Percentiles rank a stretch among this genome's conserved stretches.
These are phyloP conservation scores for Eurotiales sp. DNA, from an alignment of 2,329 filamentous ascomycete species.

Conservation along the genomic window DNA sequence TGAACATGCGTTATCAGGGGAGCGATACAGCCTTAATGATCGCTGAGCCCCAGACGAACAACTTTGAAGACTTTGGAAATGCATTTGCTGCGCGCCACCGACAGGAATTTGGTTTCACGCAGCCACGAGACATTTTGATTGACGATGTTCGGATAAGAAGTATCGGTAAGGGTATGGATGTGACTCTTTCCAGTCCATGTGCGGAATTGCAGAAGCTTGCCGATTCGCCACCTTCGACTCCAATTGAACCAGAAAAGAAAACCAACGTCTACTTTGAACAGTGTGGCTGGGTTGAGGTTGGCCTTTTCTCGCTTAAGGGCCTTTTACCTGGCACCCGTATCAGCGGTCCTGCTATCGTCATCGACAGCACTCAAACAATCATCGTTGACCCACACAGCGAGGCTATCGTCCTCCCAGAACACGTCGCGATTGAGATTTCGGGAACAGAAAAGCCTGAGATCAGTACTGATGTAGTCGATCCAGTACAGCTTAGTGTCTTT, in stretches of 20 bases:
- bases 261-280: slow-evolving; percentile 26
- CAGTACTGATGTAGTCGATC: slow-evolving; percentile 35
- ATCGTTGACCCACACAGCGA: slow-evolving; percentile 76
- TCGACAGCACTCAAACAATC: slow-evolving; percentile 72
- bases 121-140: slow-evolving; percentile 35
- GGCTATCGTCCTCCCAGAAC: slow-evolving; percentile 78
- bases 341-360: slow-evolving; percentile 50
- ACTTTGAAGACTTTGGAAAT: slow-evolving; percentile 29
- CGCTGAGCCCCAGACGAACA: slow-evolving; percentile 24
- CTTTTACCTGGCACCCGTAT: slow-evolving; percentile 20
- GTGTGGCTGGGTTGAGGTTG: slow-evolving; percentile 21
- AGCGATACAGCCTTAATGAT: slow-evolving; percentile 44
- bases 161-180: slow-evolving; percentile 19
- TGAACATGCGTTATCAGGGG: slow-evolving; percentile 44
- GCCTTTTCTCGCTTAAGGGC: slow-evolving; percentile 24
- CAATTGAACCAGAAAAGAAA: slow-evolving; percentile 5
- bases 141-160: slow-evolving; percentile 36
- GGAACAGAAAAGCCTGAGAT: slow-evolving; percentile 49
- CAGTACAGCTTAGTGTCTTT: slow-evolving; percentile 54
- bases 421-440: slow-evolving; percentile 77
- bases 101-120: slow-evolving; percentile 42
- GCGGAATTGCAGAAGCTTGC: slow-evolving; percentile 19
- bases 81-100: slow-evolving; percentile 37
- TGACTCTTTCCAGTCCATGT: slow-evolving; percentile 13
- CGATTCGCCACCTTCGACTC: slow-evolving; percentile 6